phyloP scores from a whole-genome alignment of 805 yeast species.

The Kuraishia capsulata region DNA sequence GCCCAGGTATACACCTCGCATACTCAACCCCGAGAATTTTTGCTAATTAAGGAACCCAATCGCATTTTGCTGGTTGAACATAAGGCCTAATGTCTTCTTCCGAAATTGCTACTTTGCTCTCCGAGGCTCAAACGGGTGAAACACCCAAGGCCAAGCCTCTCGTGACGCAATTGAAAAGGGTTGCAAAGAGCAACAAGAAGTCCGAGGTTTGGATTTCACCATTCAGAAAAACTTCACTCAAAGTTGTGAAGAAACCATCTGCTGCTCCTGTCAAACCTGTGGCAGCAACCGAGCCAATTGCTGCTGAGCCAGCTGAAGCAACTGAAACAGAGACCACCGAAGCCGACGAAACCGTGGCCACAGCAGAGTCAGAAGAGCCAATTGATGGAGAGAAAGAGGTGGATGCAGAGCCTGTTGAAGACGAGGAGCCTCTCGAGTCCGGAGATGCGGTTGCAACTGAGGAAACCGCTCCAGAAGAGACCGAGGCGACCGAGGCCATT shows the following conservation, averaged over 20 bases:
- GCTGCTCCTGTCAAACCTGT: not conserved
- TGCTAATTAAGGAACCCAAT: too few relatives aligned
- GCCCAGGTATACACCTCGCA: too few relatives aligned
- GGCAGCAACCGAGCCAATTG: slow-evolving; percentile 1
- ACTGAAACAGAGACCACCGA: slow-evolving; percentile 3
- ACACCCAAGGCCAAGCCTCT: not conserved
- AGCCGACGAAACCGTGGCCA: slow-evolving; percentile 5
- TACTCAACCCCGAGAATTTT: too few relatives aligned
- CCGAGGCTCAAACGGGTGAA: too few relatives aligned
- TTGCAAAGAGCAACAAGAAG: slow-evolving; percentile 5
- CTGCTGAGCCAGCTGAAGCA: slow-evolving; percentile 1
- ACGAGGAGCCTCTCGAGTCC: too few relatives aligned
- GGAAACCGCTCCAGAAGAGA: too few relatives aligned
- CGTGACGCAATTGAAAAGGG: slow-evolving; percentile 6
- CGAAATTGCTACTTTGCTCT: too few relatives aligned
- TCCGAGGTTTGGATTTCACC: slow-evolving; percentile 19
- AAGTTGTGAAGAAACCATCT: slow-evolving; percentile 3
- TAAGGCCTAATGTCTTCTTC: too few relatives aligned
- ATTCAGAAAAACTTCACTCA: slow-evolving; percentile 11
- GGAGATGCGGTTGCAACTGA: too few relatives aligned
- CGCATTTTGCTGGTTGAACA: too few relatives aligned
- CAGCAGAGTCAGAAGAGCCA: slow-evolving; percentile 8
- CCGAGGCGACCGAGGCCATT: slow-evolving; percentile 1
- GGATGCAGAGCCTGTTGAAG: too few relatives aligned
- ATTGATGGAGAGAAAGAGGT: too few relatives aligned